A percentile compares a stretch with the other conserved stretches of the same genome.
phyloP scores from a whole-genome alignment of 1,284 basidiomycete species.

The Termitomyces sp. region DNA sequence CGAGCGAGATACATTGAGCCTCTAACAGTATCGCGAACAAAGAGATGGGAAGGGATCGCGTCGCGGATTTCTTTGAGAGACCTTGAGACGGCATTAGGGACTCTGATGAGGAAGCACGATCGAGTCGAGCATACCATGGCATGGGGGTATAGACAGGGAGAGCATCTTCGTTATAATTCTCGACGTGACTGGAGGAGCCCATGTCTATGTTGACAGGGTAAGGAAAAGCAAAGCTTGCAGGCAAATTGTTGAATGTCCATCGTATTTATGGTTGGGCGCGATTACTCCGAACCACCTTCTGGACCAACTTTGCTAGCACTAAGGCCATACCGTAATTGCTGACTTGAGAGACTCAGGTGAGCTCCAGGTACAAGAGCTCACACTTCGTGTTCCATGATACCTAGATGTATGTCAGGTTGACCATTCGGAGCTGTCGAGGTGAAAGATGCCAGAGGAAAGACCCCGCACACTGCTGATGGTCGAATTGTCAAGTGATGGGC shows the following conservation, averaged over 20 bases:
- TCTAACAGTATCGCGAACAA: constrained; percentile 34
- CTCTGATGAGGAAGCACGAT: not conserved
- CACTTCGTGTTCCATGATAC: constrained; percentile 2
- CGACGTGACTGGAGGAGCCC: constrained; percentile 3
- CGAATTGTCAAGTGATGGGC: not conserved
- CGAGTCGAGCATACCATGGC: constrained; percentile 30
- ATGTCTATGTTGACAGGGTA: constrained; percentile 7
- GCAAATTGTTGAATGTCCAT: not conserved
- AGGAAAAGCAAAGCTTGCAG: constrained; percentile 2
- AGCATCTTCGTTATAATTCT: constrained; percentile 30
- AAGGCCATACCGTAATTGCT: not conserved
- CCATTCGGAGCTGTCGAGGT: constrained; percentile 7
- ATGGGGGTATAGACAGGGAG: constrained; percentile 42
- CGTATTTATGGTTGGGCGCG: constrained; percentile 7
- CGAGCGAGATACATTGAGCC: constrained; percentile 39
- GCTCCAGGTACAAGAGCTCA: constrained; percentile 8
- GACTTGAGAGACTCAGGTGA: constrained; percentile 13
- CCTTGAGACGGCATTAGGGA: constrained; percentile 23
- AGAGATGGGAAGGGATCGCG: constrained; percentile 46
- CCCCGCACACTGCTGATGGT: constrained; percentile 6
- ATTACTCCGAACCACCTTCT: constrained; percentile 9
- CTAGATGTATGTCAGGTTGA: constrained; percentile 2
- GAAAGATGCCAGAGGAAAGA: constrained; percentile 1
- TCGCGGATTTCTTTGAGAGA: constrained; percentile 48
- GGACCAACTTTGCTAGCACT: not conserved